A percentile compares a stretch with the other conserved stretches of the same genome.
phyloP scores from a whole-genome alignment of 1,284 basidiomycete species.

The Sphagnurus paluster region DNA sequence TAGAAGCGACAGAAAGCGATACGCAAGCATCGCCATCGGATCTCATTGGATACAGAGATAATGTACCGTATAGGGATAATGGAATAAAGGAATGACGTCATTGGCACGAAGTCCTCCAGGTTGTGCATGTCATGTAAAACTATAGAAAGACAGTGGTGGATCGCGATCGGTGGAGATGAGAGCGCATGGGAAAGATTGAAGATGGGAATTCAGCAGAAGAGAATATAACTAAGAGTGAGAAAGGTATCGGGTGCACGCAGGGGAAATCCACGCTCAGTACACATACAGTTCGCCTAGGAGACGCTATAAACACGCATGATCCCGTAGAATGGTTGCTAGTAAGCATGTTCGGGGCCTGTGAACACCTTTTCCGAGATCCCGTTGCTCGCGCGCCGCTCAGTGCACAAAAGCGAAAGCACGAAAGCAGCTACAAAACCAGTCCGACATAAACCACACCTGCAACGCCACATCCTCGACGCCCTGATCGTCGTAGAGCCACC shows the following conservation, averaged over 20 bases:
- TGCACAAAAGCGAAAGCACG: slow-evolving; percentile 8
- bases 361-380: slow-evolving; percentile 7
- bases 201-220: background rate
- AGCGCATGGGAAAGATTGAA: background rate
- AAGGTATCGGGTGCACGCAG: slow-evolving; percentile 1
- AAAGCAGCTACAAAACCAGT: slow-evolving; percentile 7
- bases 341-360: background rate
- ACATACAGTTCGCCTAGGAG: slow-evolving; percentile 2
- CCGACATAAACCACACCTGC: slow-evolving; percentile 1
- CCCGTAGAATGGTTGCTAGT: background rate
- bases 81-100: background rate
- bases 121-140: background rate
- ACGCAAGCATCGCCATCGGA: too few relatives aligned
- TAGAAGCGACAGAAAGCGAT: too few relatives aligned
- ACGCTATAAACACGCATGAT: background rate
- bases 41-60: too few relatives aligned
- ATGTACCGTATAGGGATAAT: background rate
- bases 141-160: background rate
- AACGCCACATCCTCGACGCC: background rate
- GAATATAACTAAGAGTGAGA: background rate
- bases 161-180: background rate
- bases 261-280: background rate
- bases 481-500: background rate
- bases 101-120: background rate
- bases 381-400: slow-evolving; percentile 1